Conservation (phyloP, 1,139 yeast genomes). For the Suhomyces bokatorum region DNA sequence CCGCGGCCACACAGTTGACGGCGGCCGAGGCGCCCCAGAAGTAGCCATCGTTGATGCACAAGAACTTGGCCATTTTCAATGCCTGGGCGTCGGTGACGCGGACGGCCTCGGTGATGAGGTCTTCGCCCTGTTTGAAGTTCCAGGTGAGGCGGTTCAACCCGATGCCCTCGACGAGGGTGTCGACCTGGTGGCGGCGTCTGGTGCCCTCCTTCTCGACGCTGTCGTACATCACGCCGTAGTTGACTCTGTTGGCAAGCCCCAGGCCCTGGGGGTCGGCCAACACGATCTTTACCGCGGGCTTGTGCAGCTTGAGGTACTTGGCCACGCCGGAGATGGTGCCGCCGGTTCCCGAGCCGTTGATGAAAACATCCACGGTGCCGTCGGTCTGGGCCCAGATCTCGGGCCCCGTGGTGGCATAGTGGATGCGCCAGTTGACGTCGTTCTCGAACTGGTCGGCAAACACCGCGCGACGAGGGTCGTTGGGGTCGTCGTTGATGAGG, state of each 20-base stretch:
- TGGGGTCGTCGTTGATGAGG: constrained; percentile 45
- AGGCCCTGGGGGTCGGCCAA: constrained; percentile 97
- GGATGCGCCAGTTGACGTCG: constrained; percentile 85
- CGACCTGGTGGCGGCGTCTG: constrained; percentile 93
- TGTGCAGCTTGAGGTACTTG: constrained; percentile 58
- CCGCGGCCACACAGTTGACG: constrained; percentile 89
- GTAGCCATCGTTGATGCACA: constrained; percentile 81
- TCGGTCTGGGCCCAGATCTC: constrained; percentile 75
- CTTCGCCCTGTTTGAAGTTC: constrained; percentile 74
- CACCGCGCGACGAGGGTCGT: constrained; percentile 53
- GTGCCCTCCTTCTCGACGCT: constrained; percentile 88
- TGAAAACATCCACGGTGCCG: constrained; percentile 67
- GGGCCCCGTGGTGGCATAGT: constrained; percentile 84
- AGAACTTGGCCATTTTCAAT: constrained; percentile 78
- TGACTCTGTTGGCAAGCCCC: constrained; percentile 82
- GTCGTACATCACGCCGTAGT: constrained; percentile 93
- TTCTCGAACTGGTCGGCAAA: constrained; percentile 97
- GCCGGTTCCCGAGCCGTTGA: constrained; percentile 74
- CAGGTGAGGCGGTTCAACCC: constrained; percentile 85
- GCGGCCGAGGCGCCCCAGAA: constrained; percentile 93
- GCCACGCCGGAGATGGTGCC: constrained; percentile 92
- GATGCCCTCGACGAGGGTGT: constrained; percentile 90
- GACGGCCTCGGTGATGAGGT: constrained; percentile 71
- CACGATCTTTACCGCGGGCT: constrained; percentile 37
- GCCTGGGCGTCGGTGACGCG: constrained; percentile 82